These are phyloP conservation scores for Aspergillus leporis DNA, from an alignment of 495 filamentous ascomycete genomes.

Conservation along the genomic window DNA sequence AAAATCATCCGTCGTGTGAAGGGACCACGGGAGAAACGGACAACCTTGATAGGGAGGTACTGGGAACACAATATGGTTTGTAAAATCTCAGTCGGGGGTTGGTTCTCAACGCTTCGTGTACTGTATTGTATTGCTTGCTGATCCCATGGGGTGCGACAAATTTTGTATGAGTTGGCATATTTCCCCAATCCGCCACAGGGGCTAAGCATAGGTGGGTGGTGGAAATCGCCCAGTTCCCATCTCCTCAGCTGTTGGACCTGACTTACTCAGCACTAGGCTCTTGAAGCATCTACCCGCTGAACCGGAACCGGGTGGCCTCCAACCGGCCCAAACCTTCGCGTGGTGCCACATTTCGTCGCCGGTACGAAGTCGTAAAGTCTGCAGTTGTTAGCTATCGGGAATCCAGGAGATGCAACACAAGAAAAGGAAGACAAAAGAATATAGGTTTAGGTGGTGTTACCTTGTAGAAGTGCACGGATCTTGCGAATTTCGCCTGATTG, in stretches of 20 bases:
- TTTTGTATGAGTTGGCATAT: not conserved
- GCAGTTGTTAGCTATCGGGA: constrained; percentile 3
- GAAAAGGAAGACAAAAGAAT: not conserved
- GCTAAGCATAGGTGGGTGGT: not conserved
- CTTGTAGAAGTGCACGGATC: constrained; percentile 82
- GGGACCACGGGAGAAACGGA: not conserved
- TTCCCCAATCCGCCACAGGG: not conserved
- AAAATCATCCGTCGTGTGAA: not conserved
- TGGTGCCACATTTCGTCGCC: constrained; percentile 91
- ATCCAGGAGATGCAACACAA: not conserved
- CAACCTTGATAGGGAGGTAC: not conserved
- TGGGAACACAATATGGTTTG: not conserved
- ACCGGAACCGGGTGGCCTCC: constrained; percentile 83
- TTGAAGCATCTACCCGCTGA: constrained; percentile 53
- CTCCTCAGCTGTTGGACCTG: constrained; percentile 4
- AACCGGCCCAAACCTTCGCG: constrained; percentile 83
- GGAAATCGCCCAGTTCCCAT: not conserved
- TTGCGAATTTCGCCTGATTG: constrained; percentile 72
- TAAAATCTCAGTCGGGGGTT: not conserved
- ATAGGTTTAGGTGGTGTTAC: constrained; percentile 16
- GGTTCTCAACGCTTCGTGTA: constrained; percentile 1
- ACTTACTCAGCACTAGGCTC: not conserved
- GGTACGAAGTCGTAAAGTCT: constrained; percentile 94
- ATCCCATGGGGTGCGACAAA: not conserved
- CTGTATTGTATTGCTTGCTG: constrained; percentile 1